Conservation (phyloP, 1,284 basidiomycete species). For the Volvariella volvacea region DNA sequence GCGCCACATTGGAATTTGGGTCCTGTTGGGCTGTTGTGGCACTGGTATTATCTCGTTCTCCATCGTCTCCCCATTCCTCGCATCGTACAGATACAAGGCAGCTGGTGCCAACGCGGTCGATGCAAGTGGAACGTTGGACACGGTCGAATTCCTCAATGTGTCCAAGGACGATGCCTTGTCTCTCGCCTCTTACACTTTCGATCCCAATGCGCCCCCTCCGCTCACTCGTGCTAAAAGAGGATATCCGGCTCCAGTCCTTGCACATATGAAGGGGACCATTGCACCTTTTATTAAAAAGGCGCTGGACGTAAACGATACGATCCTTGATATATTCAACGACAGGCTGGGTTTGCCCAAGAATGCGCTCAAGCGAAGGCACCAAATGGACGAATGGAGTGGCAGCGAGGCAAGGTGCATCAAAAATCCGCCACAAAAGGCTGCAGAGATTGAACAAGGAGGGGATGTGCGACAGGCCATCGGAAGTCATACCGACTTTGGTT, state of each 20-base stretch:
- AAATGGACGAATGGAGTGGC: constrained; percentile 32
- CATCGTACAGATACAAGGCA: constrained; percentile 50
- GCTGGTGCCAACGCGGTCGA: constrained; percentile 58
- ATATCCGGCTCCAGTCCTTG: constrained; percentile 49
- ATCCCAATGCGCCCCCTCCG: too few relatives aligned
- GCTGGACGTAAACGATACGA: constrained; percentile 43
- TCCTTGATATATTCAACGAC: constrained; percentile 49
- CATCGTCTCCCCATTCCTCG: neutral
- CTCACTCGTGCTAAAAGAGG: constrained; percentile 34
- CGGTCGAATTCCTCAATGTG: constrained; percentile 61
- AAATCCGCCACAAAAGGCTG: constrained; percentile 20
- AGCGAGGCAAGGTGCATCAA: constrained; percentile 48
- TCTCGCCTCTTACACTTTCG: constrained; percentile 29
- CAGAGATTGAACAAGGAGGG: neutral
- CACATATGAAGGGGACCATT: constrained; percentile 42
- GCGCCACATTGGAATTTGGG: neutral
- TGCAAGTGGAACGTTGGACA: constrained; percentile 50
- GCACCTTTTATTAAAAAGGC: constrained; percentile 53
- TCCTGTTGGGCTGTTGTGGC: neutral
- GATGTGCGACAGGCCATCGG: constrained; percentile 21
- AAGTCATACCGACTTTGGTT: constrained; percentile 43
- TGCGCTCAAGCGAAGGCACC: constrained; percentile 35
- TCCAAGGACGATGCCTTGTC: constrained; percentile 60
- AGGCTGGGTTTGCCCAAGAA: constrained; percentile 51
- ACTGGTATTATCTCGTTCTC: neutral